phyloP scores from a whole-genome alignment of 2,329 filamentous ascomycete genomes.

The Westerdykella aurantiaca region DNA sequence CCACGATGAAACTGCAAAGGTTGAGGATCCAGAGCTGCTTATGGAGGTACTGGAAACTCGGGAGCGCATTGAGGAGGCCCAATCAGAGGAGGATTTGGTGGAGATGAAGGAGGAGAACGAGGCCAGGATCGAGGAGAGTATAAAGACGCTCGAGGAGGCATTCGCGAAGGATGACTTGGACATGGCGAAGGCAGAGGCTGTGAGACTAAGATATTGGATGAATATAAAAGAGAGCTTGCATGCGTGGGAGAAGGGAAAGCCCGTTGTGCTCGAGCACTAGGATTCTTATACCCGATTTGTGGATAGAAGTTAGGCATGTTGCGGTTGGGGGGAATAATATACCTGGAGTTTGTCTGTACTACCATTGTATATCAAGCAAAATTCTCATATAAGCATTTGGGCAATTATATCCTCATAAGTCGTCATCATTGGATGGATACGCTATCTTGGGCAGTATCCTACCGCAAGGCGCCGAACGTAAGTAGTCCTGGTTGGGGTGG shows the following conservation, averaged over 20 bases:
- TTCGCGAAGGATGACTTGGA: conserved; percentile 64
- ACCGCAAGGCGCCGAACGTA: too few species aligned
- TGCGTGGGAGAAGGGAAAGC: conserved; percentile 76
- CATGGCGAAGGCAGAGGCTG: conserved; percentile 63
- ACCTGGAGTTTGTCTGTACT: too few species aligned
- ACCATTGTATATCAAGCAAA: too few species aligned
- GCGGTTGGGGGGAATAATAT: too few species aligned
- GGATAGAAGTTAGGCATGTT: too few species aligned
- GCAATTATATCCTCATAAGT: too few species aligned
- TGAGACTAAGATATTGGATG: conserved; percentile 81
- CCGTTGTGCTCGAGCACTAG: conserved; percentile 52
- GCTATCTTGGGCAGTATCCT: too few species aligned
- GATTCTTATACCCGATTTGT: background rate
- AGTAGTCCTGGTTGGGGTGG: too few species aligned
- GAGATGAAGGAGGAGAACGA: conserved; percentile 62
- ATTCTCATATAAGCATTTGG: too few species aligned
- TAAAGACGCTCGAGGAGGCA: conserved; percentile 55
- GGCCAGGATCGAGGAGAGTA: conserved; percentile 57
- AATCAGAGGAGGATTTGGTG: conserved; percentile 57
- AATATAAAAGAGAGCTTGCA: conserved; percentile 76
- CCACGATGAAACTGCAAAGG: conserved; percentile 68
- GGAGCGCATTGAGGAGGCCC: conserved; percentile 54
- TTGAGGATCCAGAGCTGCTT: conserved; percentile 66
- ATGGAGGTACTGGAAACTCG: conserved; percentile 71
- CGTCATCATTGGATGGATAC: too few species aligned